Conservation (phyloP, 164 flowering plant species). For the Umbilicus rupestris region DNA sequence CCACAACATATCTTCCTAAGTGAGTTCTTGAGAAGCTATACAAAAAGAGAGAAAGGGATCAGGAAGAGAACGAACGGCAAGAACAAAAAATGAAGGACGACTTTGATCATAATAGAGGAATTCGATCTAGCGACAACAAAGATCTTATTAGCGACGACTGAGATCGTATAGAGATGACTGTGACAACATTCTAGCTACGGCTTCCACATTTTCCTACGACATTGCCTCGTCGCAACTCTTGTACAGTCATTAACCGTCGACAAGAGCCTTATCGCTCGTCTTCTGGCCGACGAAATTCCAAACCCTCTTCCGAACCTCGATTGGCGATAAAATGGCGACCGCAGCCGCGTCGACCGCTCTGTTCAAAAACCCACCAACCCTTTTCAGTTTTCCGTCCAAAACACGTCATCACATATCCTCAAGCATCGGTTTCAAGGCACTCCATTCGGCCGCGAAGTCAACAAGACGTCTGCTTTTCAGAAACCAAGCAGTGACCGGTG, state of each 20-base stretch:
- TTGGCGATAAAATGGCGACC: not conserved
- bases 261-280: not conserved
- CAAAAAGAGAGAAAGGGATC: slow-evolving; percentile 60
- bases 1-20: no score
- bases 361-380: not conserved
- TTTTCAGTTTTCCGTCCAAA: not conserved
- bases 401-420: not conserved
- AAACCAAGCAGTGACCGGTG: slow-evolving; percentile 4
- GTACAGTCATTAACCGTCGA: not conserved
- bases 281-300: not conserved
- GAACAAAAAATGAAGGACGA: slow-evolving; percentile 33
- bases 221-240: no score
- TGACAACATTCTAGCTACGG: no score
- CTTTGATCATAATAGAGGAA: no score
- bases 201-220: no score
- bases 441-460: not conserved
- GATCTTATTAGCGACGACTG: no score
- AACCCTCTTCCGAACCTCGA: not conserved
- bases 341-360: not conserved
- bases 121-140: no score
- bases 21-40: slow-evolving; percentile 82
- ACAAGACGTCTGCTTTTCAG: not conserved
- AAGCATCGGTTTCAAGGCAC: not conserved
- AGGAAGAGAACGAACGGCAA: slow-evolving; percentile 37
- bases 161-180: no score